phyloP scores from a whole-genome alignment of 2,329 filamentous ascomycete genomes.

The Fusarium sp. region DNA sequence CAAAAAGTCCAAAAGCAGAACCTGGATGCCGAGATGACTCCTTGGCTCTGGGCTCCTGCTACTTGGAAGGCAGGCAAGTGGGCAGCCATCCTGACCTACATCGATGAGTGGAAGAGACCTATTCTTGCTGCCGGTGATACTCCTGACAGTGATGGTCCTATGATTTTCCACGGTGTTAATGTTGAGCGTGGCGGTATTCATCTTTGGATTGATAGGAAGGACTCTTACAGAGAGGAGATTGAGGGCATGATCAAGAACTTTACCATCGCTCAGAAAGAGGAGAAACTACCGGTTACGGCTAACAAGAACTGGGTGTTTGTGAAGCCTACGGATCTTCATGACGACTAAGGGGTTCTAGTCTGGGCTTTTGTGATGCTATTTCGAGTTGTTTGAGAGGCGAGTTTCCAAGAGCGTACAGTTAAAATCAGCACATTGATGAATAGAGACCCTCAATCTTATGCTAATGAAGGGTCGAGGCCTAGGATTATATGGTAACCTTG shows the following conservation, averaged over 20 bases:
- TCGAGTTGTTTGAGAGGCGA: no score
- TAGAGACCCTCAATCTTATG: neutral
- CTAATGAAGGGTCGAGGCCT: rapidly evolving
- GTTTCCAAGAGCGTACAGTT: neutral
- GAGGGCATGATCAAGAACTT: constrained; percentile 54
- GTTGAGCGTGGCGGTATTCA: constrained; percentile 56
- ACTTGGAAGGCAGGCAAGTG: constrained; percentile 60
- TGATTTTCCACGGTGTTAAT: constrained; percentile 60
- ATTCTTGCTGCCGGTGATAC: constrained; percentile 58
- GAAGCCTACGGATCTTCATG: constrained; percentile 53
- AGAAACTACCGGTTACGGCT: constrained; percentile 55
- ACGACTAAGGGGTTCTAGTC: neutral
- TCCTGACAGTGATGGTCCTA: constrained; percentile 57
- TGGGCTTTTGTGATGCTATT: neutral
- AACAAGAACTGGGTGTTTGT: constrained; percentile 61
- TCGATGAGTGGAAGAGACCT: constrained; percentile 58
- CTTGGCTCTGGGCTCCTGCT: constrained; percentile 57
- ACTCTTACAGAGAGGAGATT: constrained; percentile 51
- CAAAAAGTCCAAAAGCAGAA: constrained; percentile 48
- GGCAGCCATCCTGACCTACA: constrained; percentile 57
- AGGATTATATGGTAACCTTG: neutral
- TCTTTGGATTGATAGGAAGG: constrained; percentile 57
- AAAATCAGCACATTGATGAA: neutral
- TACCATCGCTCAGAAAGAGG: constrained; percentile 50
- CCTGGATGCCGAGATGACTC: constrained; percentile 55